These are phyloP conservation scores for Paramecium biaurelia DNA, from an alignment of 73 alveolate species.

Conservation along the genomic window DNA sequence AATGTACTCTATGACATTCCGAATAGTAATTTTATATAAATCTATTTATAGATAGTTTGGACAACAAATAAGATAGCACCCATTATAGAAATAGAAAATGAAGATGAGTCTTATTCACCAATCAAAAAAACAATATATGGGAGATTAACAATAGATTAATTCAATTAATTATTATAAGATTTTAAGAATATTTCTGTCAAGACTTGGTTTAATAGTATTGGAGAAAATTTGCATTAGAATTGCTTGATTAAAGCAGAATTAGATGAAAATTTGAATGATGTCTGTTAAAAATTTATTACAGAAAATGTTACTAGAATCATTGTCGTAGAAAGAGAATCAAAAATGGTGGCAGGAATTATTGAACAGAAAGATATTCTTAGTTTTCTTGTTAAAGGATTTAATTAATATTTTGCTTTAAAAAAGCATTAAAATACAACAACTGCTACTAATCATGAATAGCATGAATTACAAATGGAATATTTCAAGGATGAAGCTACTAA, in stretches of 20 bases:
- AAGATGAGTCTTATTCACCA: background rate
- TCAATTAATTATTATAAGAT: conserved; percentile 1
- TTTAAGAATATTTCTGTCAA: conserved; percentile 11
- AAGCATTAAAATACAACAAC: background rate
- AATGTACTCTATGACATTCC: background rate
- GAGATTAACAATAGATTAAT: background rate
- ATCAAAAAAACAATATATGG: background rate
- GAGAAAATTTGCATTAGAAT: background rate
- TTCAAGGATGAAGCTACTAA: background rate
- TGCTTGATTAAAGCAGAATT: background rate
- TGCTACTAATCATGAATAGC: background rate
- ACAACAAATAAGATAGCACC: background rate
- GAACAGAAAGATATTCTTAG: conserved; percentile 10
- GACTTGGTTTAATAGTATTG: background rate
- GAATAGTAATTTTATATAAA: background rate
- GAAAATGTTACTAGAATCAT: conserved; percentile 5
- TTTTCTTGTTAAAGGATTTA: conserved; percentile 22
- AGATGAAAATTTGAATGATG: background rate
- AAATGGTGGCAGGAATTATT: conserved; percentile 40
- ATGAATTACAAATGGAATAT: background rate
- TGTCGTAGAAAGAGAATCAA: background rate
- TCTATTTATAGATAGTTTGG: conserved; percentile 13
- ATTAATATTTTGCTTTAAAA: background rate
- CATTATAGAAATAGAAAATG: background rate
- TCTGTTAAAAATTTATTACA: background rate